Evolutionary conservation across 2,329 filamentous ascomycete genomes (phyloP).

Genomic region (Leptodontidium sp.): DNA sequence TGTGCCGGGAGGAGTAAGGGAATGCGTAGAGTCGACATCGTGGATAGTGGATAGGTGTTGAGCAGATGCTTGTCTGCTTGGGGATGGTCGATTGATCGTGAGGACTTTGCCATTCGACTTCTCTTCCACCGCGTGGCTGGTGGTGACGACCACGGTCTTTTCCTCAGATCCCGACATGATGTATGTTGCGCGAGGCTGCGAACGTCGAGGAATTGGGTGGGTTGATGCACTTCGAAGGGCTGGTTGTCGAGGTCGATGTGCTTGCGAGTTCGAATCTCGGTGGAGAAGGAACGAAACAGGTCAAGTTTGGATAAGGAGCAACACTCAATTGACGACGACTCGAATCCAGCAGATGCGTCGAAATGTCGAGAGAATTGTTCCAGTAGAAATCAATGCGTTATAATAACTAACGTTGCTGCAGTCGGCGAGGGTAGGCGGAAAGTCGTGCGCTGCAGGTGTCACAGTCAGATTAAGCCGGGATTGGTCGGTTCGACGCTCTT

Average conservation of each 20-base stretch:
- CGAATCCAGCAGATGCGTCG: slow-evolving; percentile 19
- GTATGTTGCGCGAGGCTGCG: slow-evolving; percentile 10
- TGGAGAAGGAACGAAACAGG: slow-evolving; percentile 30
- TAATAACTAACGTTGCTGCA: neutral
- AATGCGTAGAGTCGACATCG: slow-evolving; percentile 34
- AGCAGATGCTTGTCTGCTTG: slow-evolving; percentile 23
- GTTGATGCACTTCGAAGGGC: slow-evolving; percentile 11
- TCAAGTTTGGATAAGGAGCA: slow-evolving; percentile 14
- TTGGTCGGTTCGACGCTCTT: slow-evolving; percentile 10
- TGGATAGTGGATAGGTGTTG: slow-evolving; percentile 31
- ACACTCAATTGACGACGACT: slow-evolving; percentile 19
- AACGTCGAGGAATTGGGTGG: neutral
- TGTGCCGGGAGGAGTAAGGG: slow-evolving; percentile 31
- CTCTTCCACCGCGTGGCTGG: slow-evolving; percentile 18
- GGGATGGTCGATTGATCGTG: slow-evolving; percentile 29
- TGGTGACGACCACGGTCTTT: slow-evolving; percentile 14
- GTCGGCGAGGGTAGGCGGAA: slow-evolving; percentile 11
- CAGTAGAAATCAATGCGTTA: slow-evolving; percentile 12
- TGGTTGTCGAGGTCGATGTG: slow-evolving; percentile 10
- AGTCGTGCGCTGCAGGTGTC: slow-evolving; percentile 5
- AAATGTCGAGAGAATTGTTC: slow-evolving; percentile 2
- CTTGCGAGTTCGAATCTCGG: slow-evolving; percentile 20
- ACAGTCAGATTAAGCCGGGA: slow-evolving; percentile 15
- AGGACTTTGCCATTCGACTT: slow-evolving; percentile 27
- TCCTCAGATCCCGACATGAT: slow-evolving; percentile 23